Percentiles rank a stretch among this genome's conserved stretches.
Evolutionary conservation across 179 eudicot species (phyloP).

Genomic region (Beta lomatogona): DNA sequence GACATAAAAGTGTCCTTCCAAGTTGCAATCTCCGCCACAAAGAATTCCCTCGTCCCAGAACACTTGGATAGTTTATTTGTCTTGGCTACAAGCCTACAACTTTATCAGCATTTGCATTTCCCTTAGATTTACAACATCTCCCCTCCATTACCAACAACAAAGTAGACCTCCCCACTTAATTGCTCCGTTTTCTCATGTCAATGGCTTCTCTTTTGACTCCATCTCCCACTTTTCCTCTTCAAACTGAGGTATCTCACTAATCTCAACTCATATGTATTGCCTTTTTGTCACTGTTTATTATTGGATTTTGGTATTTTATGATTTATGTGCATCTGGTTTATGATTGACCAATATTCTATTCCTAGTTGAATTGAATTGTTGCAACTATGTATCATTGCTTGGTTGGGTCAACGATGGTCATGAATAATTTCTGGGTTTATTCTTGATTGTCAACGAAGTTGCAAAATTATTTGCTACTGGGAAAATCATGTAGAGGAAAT

Average conservation of each 20-base stretch:
- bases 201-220: slow-evolving; percentile 34
- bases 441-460: background rate
- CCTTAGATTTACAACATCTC: too few species aligned
- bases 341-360: background rate
- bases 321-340: background rate
- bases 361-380: background rate
- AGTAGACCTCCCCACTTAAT: background rate
- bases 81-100: too few species aligned
- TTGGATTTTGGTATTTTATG: background rate
- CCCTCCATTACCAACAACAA: too few species aligned
- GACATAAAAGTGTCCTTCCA: too few species aligned
- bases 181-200: background rate
- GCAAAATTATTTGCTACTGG: background rate
- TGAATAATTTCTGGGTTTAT: slow-evolving; percentile 4
- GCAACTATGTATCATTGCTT: background rate
- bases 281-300: background rate
- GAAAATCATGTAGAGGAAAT: background rate
- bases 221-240: slow-evolving; percentile 19
- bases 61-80: too few species aligned
- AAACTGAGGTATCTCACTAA: slow-evolving; percentile 15
- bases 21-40: too few species aligned
- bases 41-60: too few species aligned
- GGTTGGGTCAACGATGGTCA: background rate
- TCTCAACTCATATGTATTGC: background rate
- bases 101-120: too few species aligned